phyloP scores from a whole-genome alignment of 1,139 yeast genomes.

The Candida gigantensis region DNA sequence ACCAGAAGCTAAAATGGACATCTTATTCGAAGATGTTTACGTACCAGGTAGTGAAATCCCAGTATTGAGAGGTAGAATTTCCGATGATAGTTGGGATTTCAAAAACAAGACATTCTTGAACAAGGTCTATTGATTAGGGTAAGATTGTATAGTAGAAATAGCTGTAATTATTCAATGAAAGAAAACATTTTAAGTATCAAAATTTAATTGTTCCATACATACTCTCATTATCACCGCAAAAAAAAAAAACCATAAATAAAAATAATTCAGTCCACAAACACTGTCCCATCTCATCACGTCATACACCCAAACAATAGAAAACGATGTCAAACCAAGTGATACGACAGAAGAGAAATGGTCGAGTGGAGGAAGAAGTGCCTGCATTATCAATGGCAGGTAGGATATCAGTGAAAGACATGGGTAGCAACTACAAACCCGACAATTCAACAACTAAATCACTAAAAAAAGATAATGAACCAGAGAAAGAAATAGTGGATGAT shows the following conservation, averaged over 20 bases:
- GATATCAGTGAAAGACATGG: constrained; percentile 68
- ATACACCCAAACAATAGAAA: not conserved
- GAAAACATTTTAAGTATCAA: no score
- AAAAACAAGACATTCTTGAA: constrained; percentile 69
- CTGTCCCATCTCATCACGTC: not conserved
- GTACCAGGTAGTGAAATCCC: constrained; percentile 93
- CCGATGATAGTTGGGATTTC: constrained; percentile 90
- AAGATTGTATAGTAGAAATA: constrained; percentile 39
- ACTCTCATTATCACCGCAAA: no score
- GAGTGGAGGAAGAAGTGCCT: constrained; percentile 49
- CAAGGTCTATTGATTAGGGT: constrained; percentile 41
- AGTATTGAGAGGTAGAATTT: constrained; percentile 92
- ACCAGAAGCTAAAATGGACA: constrained; percentile 94
- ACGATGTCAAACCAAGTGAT: constrained; percentile 74
- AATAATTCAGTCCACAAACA: no score
- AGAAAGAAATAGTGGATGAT: constrained; percentile 19
- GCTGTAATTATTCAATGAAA: constrained; percentile 1
- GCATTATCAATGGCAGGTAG: constrained; percentile 75
- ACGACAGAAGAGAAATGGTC: constrained; percentile 48
- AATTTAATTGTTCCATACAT: no score
- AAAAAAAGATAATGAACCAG: constrained; percentile 1
- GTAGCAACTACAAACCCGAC: constrained; percentile 32
- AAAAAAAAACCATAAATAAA: not conserved
- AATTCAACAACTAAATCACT: constrained; percentile 2
- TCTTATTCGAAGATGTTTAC: constrained; percentile 94